Percentiles rank a stretch among this genome's conserved stretches.
These are phyloP conservation scores for Malassezia furfur DNA, from an alignment of 1,284 basidiomycete species.

Conservation along the genomic window DNA sequence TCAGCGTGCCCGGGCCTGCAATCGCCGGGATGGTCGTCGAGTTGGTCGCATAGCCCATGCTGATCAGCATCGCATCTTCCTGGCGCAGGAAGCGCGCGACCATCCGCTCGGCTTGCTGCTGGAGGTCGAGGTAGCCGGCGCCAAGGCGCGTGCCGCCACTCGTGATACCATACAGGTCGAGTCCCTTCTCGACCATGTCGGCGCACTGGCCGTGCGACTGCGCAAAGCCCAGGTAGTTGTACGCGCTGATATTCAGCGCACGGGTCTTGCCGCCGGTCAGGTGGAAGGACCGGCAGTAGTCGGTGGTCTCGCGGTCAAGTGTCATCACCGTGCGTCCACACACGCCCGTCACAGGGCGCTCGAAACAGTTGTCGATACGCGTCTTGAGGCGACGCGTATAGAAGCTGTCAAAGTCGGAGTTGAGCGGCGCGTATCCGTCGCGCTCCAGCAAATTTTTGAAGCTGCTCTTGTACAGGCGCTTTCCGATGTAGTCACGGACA, in stretches of 20 bases:
- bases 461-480: conserved; percentile 62
- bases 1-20: conserved; percentile 78
- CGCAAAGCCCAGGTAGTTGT: conserved; percentile 98
- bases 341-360: conserved; percentile 83
- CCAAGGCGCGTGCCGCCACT: conserved; percentile 70
- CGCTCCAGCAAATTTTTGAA: conserved; percentile 59
- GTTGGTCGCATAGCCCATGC: conserved; percentile 98
- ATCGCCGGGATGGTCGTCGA: conserved; percentile 88
- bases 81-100: conserved; percentile 80
- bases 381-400: conserved; percentile 90
- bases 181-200: conserved; percentile 67
- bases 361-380: conserved; percentile 92
- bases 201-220: conserved; percentile 86
- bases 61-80: conserved; percentile 79
- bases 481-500: conserved; percentile 87
- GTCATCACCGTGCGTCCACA: conserved; percentile 84
- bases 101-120: conserved; percentile 70
- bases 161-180: conserved; percentile 57
- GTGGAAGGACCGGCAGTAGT: conserved; percentile 71
- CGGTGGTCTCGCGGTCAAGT: conserved; percentile 71
- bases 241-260: conserved; percentile 90
- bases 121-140: conserved; percentile 74
- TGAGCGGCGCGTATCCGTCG: conserved; percentile 72
- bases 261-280: conserved; percentile 71
- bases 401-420: conserved; percentile 98